Evolutionary conservation across 306 rosid genomes (phyloP).

Genomic region (Abrus precatorius): DNA sequence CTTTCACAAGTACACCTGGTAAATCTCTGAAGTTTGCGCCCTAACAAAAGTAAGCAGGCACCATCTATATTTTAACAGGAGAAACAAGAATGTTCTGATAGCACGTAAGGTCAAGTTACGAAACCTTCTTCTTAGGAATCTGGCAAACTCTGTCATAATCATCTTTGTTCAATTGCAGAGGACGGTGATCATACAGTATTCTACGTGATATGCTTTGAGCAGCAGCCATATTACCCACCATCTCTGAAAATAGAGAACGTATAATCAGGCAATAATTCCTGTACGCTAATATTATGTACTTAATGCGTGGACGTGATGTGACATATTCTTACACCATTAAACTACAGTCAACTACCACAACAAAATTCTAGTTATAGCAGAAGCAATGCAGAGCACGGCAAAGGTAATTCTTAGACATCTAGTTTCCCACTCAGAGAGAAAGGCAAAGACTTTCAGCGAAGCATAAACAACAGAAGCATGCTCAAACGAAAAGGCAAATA

Average conservation of each 20-base stretch:
- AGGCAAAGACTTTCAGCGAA: not conserved
- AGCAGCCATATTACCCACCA: constrained; percentile 27
- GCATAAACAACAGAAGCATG: constrained; percentile 19
- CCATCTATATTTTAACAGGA: not conserved
- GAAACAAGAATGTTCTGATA: not conserved
- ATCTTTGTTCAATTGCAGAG: constrained; percentile 50
- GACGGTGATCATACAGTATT: constrained; percentile 56
- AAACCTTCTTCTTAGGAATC: constrained; percentile 59
- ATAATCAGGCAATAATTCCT: constrained; percentile 29
- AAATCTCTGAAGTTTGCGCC: constrained; percentile 62
- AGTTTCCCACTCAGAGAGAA: not conserved
- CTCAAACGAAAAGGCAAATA: constrained; percentile 17
- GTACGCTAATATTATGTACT: not conserved
- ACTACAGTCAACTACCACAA: not conserved
- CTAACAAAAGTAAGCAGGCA: constrained; percentile 24
- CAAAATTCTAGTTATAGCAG: not conserved
- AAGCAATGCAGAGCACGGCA: not conserved
- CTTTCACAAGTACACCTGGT: constrained; percentile 53
- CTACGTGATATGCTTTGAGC: constrained; percentile 11
- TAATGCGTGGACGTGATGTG: not conserved
- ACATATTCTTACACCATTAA: not conserved
- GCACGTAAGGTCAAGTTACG: not conserved
- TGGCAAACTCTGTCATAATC: constrained; percentile 59
- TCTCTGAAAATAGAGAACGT: constrained; percentile 43
- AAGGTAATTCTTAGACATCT: not conserved